Evolutionary conservation across 352 stramenopile genomes (phyloP), one percentile per base, ranked within the genome.

Genomic region (Phytopythium vexans): DNA sequence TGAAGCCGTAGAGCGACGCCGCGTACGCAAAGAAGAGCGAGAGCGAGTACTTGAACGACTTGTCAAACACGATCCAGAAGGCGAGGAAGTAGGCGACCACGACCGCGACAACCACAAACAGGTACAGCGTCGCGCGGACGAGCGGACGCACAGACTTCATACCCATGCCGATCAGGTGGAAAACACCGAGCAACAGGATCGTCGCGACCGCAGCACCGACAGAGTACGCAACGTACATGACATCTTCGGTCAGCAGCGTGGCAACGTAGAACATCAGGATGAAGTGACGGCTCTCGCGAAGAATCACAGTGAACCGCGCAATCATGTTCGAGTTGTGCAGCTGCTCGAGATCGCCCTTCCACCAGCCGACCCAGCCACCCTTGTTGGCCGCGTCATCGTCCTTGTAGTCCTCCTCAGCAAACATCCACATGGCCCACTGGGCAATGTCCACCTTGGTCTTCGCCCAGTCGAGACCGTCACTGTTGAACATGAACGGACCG

Each of bases 401-500:
- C 41, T 80, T 79, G 64, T 77, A 88, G 47, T 71, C 60, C 54
- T 86, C 76, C 11, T 71, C 58, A 2, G 71, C 75, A 53, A 82
- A 91, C 77, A 91, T 89, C 81, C 81, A 91, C 41, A 63, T 62
- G 31, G 72, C 71, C 81, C 81, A 91, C 31, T 70, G 63, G 4
- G 50, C 33, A 35, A 89, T 63, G 54, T 91, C 81, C 12, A 80
- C 76, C 55, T 89, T 91, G 4, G 78, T 89, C 63, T 91, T 91
- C 42, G 70, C 70, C 36, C 69, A 88, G 38, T 91, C 81, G 15
- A 91, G 71, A 39, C 81, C 81, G 31, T 91, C 81, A 59, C 76
- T 80, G 65, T 91, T 91, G 64, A 91, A 91, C n/a, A 91, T 62
- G 67, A 88, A 91, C 7, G 81, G 81, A 33, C 69, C 65, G 6